phyloP scores from a whole-genome alignment of 371 early-diverging fungal species.

The Saksenaea oblongispora region DNA sequence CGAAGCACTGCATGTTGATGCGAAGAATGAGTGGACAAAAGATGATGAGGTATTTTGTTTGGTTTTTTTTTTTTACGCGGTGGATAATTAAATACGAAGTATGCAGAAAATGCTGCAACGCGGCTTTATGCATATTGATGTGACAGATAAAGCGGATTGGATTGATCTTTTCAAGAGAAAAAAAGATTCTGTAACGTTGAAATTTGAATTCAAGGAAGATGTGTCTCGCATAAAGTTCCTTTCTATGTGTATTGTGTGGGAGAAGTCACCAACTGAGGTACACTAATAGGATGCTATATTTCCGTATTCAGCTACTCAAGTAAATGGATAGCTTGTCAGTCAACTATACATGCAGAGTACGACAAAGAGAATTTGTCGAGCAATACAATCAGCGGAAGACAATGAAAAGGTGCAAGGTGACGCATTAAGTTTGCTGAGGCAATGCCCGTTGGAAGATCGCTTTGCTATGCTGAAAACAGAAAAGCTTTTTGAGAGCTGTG shows the following conservation, averaged over 20 bases:
- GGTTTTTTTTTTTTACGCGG: not conserved
- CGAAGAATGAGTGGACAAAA: constrained; percentile 16
- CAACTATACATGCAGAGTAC: constrained; percentile 32
- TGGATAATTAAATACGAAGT: not conserved
- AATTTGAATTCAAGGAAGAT: constrained; percentile 13
- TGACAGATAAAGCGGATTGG: constrained; percentile 36
- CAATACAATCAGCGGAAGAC: constrained; percentile 20
- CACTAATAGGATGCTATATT: not conserved
- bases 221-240: constrained; percentile 17
- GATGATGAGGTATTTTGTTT: constrained; percentile 17
- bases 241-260: constrained; percentile 34
- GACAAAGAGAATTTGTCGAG: constrained; percentile 20
- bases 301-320: not conserved
- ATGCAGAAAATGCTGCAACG: constrained; percentile 10
- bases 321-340: constrained; percentile 13
- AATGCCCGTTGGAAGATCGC: constrained; percentile 17
- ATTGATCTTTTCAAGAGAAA: constrained; percentile 5
- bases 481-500: constrained; percentile 4
- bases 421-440: constrained; percentile 11
- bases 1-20: constrained; percentile 7
- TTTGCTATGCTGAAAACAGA: constrained; percentile 13
- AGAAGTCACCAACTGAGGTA: constrained; percentile 33
- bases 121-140: constrained; percentile 38
- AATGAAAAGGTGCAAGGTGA: constrained; percentile 19
- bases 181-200: constrained; percentile 12